Evolutionary conservation across 2,329 filamentous ascomycete genomes (phyloP).

Genomic region (Aspergillus sp.): DNA sequence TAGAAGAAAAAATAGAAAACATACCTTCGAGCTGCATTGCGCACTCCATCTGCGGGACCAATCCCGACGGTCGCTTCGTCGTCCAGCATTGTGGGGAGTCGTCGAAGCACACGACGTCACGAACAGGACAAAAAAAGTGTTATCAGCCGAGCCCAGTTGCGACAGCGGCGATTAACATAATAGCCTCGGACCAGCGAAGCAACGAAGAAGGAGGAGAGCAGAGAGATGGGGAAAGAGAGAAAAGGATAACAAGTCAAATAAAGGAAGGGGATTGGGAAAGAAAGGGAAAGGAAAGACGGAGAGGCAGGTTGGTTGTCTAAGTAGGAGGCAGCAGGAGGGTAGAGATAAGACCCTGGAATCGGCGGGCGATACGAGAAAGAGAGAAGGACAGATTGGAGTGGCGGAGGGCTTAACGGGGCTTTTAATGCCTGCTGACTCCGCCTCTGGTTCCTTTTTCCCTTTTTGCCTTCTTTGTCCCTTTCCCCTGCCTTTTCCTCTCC

Average conservation of each 20-base stretch:
- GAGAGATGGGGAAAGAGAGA: slow-evolving; percentile 3
- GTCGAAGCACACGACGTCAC: neutral
- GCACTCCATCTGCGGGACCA: slow-evolving; percentile 23
- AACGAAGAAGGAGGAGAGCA: slow-evolving; percentile 8
- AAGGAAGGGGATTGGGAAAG: slow-evolving; percentile 2
- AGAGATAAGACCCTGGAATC: neutral
- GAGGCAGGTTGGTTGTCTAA: neutral
- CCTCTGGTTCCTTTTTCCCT: no score
- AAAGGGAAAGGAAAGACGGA: neutral
- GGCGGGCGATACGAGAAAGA: no score
- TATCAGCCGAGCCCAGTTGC: slow-evolving; percentile 13
- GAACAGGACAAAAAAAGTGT: neutral
- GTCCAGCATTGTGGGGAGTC: slow-evolving; percentile 27
- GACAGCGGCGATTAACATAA: slow-evolving; percentile 24
- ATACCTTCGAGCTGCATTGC: slow-evolving; percentile 33
- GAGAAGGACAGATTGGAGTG: no score
- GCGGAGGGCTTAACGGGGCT: no score
- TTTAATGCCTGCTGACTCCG: no score
- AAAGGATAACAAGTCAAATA: neutral
- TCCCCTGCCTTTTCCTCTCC: neutral
- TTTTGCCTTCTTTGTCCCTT: no score
- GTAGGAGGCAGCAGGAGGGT: neutral
- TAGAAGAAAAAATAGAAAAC: neutral
- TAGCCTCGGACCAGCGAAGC: slow-evolving; percentile 25
- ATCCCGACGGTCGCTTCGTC: slow-evolving; percentile 31